phyloP scores from a whole-genome alignment of 768 basidiomycete genomes.

The Suillus spraguei region DNA sequence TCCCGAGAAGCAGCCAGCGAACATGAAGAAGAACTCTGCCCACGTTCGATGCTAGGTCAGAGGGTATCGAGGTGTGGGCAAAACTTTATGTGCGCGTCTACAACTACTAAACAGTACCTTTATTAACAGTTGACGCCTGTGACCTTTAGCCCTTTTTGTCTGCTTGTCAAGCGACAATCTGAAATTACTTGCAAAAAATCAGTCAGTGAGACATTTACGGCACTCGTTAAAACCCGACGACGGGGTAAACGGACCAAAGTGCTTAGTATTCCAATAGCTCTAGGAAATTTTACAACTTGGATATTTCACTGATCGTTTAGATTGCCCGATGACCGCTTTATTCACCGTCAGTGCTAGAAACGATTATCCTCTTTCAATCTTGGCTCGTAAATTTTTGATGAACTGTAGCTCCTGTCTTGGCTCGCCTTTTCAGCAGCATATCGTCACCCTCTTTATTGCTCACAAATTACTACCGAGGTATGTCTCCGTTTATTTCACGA shows the following conservation, averaged over 20 bases:
- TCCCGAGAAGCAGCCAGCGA: not conserved
- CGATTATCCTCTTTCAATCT: not conserved
- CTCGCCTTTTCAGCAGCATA: not conserved
- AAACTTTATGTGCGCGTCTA: not conserved
- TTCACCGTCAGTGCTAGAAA: not conserved
- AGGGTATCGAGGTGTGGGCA: not conserved
- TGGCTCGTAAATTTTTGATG: not conserved
- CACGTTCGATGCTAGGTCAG: not conserved
- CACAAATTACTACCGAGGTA: not conserved
- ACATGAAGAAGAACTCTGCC: not conserved
- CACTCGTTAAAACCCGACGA: not conserved
- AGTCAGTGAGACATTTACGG: constrained; percentile 1
- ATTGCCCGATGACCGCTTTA: not conserved
- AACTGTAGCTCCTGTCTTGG: not conserved
- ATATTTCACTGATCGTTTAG: not conserved
- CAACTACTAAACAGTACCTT: not conserved
- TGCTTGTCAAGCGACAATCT: not conserved
- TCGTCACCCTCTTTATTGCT: not conserved
- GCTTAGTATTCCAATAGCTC: not conserved
- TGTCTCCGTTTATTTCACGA: not conserved
- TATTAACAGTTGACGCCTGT: not conserved
- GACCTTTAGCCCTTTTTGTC: not conserved
- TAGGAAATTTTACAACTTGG: not conserved
- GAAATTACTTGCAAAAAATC: not conserved
- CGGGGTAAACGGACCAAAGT: not conserved